Percentiles rank a stretch among this genome's conserved stretches.
Conservation (phyloP, 257 asterid species). For the Capsicum baccatum region DNA sequence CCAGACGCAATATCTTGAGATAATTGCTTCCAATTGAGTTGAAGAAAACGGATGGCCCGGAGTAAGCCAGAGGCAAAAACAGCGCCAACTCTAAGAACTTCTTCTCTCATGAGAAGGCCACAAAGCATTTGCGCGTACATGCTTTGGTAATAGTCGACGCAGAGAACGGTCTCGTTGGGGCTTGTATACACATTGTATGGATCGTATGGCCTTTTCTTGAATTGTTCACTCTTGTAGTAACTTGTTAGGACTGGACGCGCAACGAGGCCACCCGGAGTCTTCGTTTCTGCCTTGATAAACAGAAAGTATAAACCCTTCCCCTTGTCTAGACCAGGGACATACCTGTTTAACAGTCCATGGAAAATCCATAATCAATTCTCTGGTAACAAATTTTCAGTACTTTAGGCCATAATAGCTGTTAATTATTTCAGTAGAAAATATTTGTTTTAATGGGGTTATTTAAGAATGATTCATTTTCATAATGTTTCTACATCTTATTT, state of each 20-base stretch:
- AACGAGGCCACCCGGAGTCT: slow-evolving; percentile 72
- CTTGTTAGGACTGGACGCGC: slow-evolving; percentile 90
- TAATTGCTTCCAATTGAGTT: slow-evolving; percentile 64
- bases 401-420: not conserved
- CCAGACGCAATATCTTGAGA: slow-evolving; percentile 67
- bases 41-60: slow-evolving; percentile 76
- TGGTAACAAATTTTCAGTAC: not conserved
- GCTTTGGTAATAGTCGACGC: slow-evolving; percentile 77
- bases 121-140: slow-evolving; percentile 88
- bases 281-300: slow-evolving; percentile 70
- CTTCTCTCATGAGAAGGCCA: slow-evolving; percentile 67
- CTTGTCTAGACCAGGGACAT: slow-evolving; percentile 69
- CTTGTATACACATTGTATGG: slow-evolving; percentile 74
- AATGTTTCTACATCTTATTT: not conserved
- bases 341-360: slow-evolving; percentile 41
- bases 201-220: slow-evolving; percentile 71
- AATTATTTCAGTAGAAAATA: not conserved
- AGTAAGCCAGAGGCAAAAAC: slow-evolving; percentile 87
- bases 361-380: not conserved
- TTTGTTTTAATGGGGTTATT: not conserved
- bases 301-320: slow-evolving; percentile 80
- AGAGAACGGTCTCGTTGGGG: slow-evolving; percentile 78
- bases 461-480: not conserved
- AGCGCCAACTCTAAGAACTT: slow-evolving; percentile 82
- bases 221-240: slow-evolving; percentile 77